Evolutionary conservation across 495 filamentous ascomycete species (phyloP), one percentile per base, ranked within the genome.

Genomic region (Schizothecium vesticola): DNA sequence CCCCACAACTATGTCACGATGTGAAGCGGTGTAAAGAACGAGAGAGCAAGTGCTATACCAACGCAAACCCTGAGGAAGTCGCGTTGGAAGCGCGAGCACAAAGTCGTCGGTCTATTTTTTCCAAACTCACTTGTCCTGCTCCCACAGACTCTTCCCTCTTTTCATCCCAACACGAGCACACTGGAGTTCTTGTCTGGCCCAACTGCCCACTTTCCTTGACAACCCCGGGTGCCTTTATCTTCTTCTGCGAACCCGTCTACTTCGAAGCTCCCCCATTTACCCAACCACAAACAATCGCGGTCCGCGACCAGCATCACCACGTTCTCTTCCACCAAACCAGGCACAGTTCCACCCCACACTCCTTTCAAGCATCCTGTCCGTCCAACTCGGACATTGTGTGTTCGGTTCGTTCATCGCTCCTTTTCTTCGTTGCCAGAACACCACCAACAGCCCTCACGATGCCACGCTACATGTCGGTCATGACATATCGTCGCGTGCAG

Each of bases 31-130:
- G 60, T 61, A 61, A 61, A 43, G 6, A 11, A 10, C n/a, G 9
- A 21, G 29, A 21, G n/a, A 64, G 61, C 61, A 64, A 64, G 61
- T 64, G 61, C 61, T 64, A 22, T 36, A 23, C 28, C 36, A 21
- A 12, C 24, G 61, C 24, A 55, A 23, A 22, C 29, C 24, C 36
- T 64, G 31, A 51, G 63, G 63, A 58, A 65, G 63, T 57, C 43
- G 55, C 63, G 63, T 12, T 65, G 43, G 2, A n/a, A n/a, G 19
- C 12, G 43, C 19, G 6, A 51, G 16, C 43, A 51, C 43, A n/a
- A 51, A 51, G 16, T 51, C 43, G 43, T 51, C 19, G 19, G 0
- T 51, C n/a, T 51, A 51, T 51, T 51, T 51, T 33, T 51, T 9
- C 43, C 43, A 51, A 51, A 43, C n/a, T 51, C 43, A 51, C 43